Evolutionary conservation across 2,329 filamentous ascomycete species (phyloP), one percentile per base, ranked within the genome.

Genomic region (Didymellaceae sp.): DNA sequence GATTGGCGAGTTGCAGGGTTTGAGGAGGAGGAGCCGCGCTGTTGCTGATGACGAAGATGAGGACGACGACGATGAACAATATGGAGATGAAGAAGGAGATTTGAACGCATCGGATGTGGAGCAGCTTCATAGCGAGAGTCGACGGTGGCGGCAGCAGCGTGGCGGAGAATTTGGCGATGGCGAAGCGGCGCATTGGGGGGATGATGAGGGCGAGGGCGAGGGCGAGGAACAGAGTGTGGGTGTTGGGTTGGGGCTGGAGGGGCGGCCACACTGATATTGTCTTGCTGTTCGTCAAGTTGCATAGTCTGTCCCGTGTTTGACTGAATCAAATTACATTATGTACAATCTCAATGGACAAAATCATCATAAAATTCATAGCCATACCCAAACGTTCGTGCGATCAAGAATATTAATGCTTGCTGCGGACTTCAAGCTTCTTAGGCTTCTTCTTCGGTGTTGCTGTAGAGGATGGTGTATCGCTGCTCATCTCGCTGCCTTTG

Each of bases 1-100:
- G 8, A 34, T 66, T 13, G 52, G 39, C 11, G 48, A 63, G 20
- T 13, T 67, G 2, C 56, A 58, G 7, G 59, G 45, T 26, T 52
- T 80, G 1, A 66, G 72, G 30, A 57, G 77, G 41, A 78, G 80
- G 58, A 77, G 73, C 43, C 64, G 73, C 13, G 78, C 80, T 0
- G 78, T 81, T 56, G 75, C 75, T 41, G 77, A 78, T 52, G 77
- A 79, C 51, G 56, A 57, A 11, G 58, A 55, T 6, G 59, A 59
- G 4, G 58, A 58, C 24, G 43, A 46, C 28, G 40, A 42, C 0
- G 38, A 5, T 5, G 26, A 13, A 1, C 26, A 6, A 13, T 13
- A 5, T 13, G 5, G 26, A 6, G 6, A n/a, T 6, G 20, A 20
- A 13, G 2, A 17, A 17, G 22, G 13, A 17, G 37, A 40, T 14